These are phyloP conservation scores for Penicillium griseofulvum DNA, from an alignment of 2,329 filamentous ascomycete species.

Conservation along the genomic window DNA sequence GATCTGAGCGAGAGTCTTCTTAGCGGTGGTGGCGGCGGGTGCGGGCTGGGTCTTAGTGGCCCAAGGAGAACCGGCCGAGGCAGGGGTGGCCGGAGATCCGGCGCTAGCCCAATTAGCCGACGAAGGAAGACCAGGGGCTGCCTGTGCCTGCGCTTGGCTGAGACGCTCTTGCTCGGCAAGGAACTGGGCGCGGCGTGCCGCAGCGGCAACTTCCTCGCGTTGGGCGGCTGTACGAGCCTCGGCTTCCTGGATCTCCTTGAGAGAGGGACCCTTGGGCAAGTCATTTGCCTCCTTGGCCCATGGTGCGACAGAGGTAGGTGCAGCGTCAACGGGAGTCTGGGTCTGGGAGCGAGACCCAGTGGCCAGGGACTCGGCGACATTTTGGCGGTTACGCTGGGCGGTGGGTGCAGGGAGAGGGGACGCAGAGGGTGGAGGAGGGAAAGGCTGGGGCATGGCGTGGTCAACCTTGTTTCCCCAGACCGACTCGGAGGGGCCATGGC, in stretches of 20 bases:
- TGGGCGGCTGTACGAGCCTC: conserved; percentile 92
- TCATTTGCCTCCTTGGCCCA: conserved; percentile 85
- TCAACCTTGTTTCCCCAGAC: conserved; percentile 59
- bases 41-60: conserved; percentile 48
- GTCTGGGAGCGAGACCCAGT: conserved; percentile 69
- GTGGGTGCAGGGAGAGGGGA: conserved; percentile 86
- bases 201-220: conserved; percentile 75
- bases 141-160: conserved; percentile 62
- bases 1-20: conserved; percentile 94
- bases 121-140: conserved; percentile 73
- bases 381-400: conserved; percentile 78
- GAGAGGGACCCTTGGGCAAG: conserved; percentile 76
- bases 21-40: conserved; percentile 49
- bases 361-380: conserved; percentile 71
- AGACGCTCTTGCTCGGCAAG: conserved; percentile 76
- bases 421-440: conserved; percentile 69
- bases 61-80: conserved; percentile 50
- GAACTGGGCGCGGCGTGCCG: conserved; percentile 65
- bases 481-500: conserved; percentile 46
- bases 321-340: conserved; percentile 68
- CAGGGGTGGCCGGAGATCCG: conserved; percentile 66
- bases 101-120: conserved; percentile 83
- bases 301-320: conserved; percentile 76
- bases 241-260: conserved; percentile 95
- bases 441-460: conserved; percentile 63